phyloP scores from a whole-genome alignment of 768 basidiomycete species.

The Lactarius hengduanensis region DNA sequence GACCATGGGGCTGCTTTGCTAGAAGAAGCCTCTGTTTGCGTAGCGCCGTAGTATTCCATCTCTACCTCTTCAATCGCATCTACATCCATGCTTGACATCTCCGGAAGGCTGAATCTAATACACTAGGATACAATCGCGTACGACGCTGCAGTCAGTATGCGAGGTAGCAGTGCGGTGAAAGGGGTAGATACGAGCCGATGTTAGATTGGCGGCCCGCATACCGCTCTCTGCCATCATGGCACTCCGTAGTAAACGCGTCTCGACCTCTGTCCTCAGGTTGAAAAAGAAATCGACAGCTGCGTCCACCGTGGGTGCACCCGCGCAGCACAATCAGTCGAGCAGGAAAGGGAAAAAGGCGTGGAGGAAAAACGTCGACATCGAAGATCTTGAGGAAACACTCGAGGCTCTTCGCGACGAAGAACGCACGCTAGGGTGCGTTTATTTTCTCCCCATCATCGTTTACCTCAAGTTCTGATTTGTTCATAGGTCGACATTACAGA shows the following conservation, averaged over 20 bases:
- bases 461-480: no score
- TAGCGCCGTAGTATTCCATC: constrained; percentile 11
- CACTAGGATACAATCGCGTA: background rate
- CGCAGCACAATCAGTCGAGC: constrained; percentile 66
- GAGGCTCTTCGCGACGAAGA: constrained; percentile 82
- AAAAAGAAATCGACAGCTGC: constrained; percentile 18
- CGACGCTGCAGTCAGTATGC: background rate
- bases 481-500: constrained; percentile 57
- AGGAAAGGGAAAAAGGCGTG: constrained; percentile 92
- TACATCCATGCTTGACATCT: constrained; percentile 29
- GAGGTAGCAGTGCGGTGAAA: background rate
- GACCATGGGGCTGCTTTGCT: constrained; percentile 10
- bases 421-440: constrained; percentile 63
- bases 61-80: constrained; percentile 25
- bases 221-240: constrained; percentile 1
- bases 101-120: background rate
- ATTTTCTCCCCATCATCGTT: background rate
- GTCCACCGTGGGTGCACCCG: constrained; percentile 48
- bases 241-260: background rate
- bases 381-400: constrained; percentile 70
- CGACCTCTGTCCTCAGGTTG: background rate
- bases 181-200: constrained; percentile 7
- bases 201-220: constrained; percentile 12
- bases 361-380: constrained; percentile 90
- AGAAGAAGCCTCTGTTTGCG: constrained; percentile 17